Evolutionary conservation across 306 rosid genomes (phyloP).

Genomic region (Gillenia trifoliata): DNA sequence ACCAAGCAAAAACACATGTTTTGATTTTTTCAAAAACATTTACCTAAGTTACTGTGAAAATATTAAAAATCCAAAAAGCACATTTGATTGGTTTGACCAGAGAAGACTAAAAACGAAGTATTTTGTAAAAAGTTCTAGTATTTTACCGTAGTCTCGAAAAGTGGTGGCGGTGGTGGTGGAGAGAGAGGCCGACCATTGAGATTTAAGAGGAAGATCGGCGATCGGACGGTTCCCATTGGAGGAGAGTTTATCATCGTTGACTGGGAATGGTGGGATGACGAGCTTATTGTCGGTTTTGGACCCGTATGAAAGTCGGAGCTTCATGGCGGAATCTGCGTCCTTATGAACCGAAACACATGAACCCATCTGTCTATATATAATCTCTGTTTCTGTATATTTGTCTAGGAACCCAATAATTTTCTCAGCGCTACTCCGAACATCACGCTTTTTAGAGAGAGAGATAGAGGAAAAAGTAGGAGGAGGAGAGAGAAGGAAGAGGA

Average conservation of each 20-base stretch:
- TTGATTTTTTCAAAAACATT: background rate
- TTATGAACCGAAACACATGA: constrained; percentile 53
- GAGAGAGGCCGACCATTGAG: constrained; percentile 49
- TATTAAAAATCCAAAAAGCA: background rate
- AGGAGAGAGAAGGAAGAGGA: constrained; percentile 20
- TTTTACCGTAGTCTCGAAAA: constrained; percentile 38
- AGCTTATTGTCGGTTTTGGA: constrained; percentile 47
- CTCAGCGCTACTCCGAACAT: constrained; percentile 27
- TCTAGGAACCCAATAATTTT: constrained; percentile 10
- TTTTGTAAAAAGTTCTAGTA: background rate
- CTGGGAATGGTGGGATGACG: constrained; percentile 61
- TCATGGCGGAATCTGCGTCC: constrained; percentile 52
- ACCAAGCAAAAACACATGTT: background rate
- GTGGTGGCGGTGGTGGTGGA: constrained; percentile 20
- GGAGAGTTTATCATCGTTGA: constrained; percentile 38
- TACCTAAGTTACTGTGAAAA: background rate
- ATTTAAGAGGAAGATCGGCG: constrained; percentile 31
- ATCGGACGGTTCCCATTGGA: constrained; percentile 33
- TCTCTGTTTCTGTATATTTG: too few species aligned
- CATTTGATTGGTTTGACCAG: background rate
- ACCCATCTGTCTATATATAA: constrained; percentile 44
- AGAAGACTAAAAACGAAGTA: background rate
- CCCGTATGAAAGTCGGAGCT: constrained; percentile 41
- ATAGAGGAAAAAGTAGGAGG: constrained; percentile 33
- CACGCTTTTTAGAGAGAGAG: constrained; percentile 21